phyloP scores from a whole-genome alignment of 2,329 filamentous ascomycete genomes.

The Venturia oleaginea region DNA sequence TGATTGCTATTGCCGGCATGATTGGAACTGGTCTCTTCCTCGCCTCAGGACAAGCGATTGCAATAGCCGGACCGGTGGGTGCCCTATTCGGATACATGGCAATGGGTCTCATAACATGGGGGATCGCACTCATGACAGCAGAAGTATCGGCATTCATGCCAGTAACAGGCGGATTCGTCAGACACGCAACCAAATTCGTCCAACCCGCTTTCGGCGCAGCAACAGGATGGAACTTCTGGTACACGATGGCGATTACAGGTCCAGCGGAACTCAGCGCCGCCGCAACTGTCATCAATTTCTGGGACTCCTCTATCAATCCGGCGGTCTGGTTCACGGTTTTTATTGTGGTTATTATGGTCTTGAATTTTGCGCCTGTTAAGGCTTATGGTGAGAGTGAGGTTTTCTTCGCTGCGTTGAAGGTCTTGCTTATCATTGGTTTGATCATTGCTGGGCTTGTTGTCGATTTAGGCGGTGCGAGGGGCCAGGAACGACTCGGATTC shows the following conservation, averaged over 20 bases:
- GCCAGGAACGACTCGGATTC: conserved; percentile 50
- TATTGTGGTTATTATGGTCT: conserved; percentile 27
- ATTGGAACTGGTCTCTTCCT: conserved; percentile 29
- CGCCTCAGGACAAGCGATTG: conserved; percentile 29
- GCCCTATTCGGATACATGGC: conserved; percentile 17
- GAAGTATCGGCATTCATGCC: conserved; percentile 68
- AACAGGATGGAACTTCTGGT: conserved; percentile 26
- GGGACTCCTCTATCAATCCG: conserved; percentile 24
- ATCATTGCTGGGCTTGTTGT: conserved; percentile 55
- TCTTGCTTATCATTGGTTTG: conserved; percentile 50
- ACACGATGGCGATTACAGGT: conserved; percentile 26
- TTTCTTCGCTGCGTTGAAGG: conserved; percentile 47
- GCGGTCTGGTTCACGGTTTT: conserved; percentile 29
- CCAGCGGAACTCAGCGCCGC: conserved; percentile 30
- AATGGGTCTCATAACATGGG: conserved; percentile 35
- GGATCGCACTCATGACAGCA: conserved; percentile 65
- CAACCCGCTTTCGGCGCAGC: conserved; percentile 35
- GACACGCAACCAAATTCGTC: conserved; percentile 47
- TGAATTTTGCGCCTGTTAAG: conserved; percentile 30
- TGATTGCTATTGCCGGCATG: conserved; percentile 45
- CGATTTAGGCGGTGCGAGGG: conserved; percentile 50
- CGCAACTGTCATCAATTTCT: conserved; percentile 28
- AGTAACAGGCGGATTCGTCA: conserved; percentile 62
- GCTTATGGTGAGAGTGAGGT: conserved; percentile 46
- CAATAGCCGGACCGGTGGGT: conserved; percentile 29